A percentile compares a stretch with the other conserved stretches of the same genome.
Conservation (phyloP, 225 moss, liverwort and hornwort genomes). For the Rhytidiadelphus loreus region DNA sequence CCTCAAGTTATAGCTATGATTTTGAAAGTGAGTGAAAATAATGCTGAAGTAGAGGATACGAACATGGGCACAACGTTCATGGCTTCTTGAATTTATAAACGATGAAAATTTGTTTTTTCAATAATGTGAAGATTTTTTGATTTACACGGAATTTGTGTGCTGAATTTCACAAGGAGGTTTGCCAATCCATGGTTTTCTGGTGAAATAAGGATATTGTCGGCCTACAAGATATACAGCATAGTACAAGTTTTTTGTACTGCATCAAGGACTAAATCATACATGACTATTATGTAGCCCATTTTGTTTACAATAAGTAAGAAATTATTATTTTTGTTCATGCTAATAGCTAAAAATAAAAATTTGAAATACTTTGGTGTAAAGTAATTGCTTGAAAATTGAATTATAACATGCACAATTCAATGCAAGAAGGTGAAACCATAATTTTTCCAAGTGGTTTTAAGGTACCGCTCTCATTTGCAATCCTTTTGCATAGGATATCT, state of each 20-base stretch:
- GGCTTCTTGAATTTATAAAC: background rate
- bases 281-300: background rate
- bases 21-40: background rate
- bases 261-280: background rate
- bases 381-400: background rate
- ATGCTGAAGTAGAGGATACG: background rate
- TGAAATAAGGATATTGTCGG: background rate
- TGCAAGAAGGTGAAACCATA: background rate
- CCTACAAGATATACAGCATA: background rate
- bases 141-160: too few species aligned
- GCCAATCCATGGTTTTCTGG: too few species aligned
- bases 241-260: background rate
- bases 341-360: background rate
- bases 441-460: background rate
- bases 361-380: background rate
- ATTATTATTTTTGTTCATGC: background rate
- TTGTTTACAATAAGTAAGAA: background rate
- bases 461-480: background rate
- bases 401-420: background rate
- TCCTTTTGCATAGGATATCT: background rate
- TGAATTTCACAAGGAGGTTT: background rate
- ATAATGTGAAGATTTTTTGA: background rate
- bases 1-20: slow-evolving; percentile 9
- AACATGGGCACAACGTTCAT: background rate
- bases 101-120: background rate